Evolutionary conservation across 2,329 filamentous ascomycete genomes (phyloP).

Genomic region (Monosporascus cannonballus): DNA sequence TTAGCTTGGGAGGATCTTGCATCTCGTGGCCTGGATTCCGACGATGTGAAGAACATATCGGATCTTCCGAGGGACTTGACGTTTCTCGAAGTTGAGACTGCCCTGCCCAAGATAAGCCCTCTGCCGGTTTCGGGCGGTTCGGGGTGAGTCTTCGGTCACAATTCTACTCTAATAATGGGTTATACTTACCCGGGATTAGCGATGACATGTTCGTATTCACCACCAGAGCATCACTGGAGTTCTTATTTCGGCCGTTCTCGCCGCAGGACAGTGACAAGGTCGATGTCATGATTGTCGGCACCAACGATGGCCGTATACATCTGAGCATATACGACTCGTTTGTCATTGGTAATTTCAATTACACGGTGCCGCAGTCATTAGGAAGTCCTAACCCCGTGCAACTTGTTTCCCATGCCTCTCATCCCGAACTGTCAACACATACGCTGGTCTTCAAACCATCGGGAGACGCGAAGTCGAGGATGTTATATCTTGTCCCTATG

Average conservation of each 20-base stretch:
- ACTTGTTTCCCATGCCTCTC: constrained; percentile 59
- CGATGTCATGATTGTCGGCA: constrained; percentile 72
- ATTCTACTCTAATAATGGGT: neutral
- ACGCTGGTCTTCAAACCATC: constrained; percentile 56
- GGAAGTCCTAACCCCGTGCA: constrained; percentile 22
- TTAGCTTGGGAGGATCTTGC: constrained; percentile 25
- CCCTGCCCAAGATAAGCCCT: constrained; percentile 69
- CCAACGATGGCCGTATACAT: constrained; percentile 64
- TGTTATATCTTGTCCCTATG: constrained; percentile 63
- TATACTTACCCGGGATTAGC: constrained; percentile 28
- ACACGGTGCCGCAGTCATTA: constrained; percentile 32
- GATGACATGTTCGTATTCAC: constrained; percentile 60
- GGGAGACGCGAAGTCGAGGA: constrained; percentile 29
- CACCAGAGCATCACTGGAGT: constrained; percentile 62
- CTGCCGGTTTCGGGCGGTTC: constrained; percentile 59
- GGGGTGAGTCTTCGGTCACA: constrained; percentile 41
- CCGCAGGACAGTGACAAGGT: constrained; percentile 66
- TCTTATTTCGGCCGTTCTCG: constrained; percentile 58
- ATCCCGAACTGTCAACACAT: constrained; percentile 71
- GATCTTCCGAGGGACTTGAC: constrained; percentile 69
- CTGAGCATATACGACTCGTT: constrained; percentile 84
- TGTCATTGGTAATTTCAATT: constrained; percentile 62
- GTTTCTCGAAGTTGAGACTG: constrained; percentile 68
- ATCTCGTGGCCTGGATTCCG: constrained; percentile 20
- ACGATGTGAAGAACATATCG: constrained; percentile 24